These are phyloP conservation scores for Termitomyces eurrhizus DNA, from an alignment of 768 basidiomycete species.

Conservation along the genomic window DNA sequence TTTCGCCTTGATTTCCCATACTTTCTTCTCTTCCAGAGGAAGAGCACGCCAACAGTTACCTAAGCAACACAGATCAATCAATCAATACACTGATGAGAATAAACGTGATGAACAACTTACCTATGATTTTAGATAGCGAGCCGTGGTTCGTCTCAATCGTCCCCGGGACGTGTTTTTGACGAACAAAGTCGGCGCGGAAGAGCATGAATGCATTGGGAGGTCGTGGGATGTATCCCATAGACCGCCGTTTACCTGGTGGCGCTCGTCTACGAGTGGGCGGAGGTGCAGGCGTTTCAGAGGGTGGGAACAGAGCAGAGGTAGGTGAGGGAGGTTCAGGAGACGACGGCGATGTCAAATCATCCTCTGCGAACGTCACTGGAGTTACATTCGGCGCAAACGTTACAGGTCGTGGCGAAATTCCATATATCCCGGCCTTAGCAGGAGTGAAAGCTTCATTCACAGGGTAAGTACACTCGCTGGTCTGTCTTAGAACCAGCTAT, in stretches of 20 bases:
- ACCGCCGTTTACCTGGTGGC: constrained; percentile 59
- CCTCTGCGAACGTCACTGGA: constrained; percentile 23
- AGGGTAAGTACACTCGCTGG: not conserved
- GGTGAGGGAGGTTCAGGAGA: constrained; percentile 28
- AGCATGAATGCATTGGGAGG: constrained; percentile 87
- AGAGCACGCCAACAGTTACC: constrained; percentile 76
- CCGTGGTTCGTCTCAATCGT: constrained; percentile 48
- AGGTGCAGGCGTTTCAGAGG: constrained; percentile 37
- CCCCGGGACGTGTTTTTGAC: constrained; percentile 74
- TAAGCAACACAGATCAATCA: constrained; percentile 26
- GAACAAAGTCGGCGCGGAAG: constrained; percentile 79
- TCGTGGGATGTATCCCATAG: constrained; percentile 67
- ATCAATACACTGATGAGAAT: constrained; percentile 13
- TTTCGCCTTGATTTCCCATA: constrained; percentile 73
- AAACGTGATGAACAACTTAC: constrained; percentile 31
- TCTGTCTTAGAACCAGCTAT: not conserved
- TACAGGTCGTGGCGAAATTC: constrained; percentile 42
- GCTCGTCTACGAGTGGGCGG: constrained; percentile 40
- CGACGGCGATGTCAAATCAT: constrained; percentile 23
- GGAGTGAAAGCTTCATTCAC: constrained; percentile 26
- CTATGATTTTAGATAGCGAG: constrained; percentile 41
- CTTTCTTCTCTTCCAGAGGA: constrained; percentile 63
- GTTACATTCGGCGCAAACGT: constrained; percentile 47
- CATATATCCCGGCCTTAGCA: constrained; percentile 54
- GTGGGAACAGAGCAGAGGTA: constrained; percentile 48